A percentile compares a stretch with the other conserved stretches of the same genome.
Evolutionary conservation across 2,329 filamentous ascomycete species (phyloP).

Genomic region (Diaporthe batatas): DNA sequence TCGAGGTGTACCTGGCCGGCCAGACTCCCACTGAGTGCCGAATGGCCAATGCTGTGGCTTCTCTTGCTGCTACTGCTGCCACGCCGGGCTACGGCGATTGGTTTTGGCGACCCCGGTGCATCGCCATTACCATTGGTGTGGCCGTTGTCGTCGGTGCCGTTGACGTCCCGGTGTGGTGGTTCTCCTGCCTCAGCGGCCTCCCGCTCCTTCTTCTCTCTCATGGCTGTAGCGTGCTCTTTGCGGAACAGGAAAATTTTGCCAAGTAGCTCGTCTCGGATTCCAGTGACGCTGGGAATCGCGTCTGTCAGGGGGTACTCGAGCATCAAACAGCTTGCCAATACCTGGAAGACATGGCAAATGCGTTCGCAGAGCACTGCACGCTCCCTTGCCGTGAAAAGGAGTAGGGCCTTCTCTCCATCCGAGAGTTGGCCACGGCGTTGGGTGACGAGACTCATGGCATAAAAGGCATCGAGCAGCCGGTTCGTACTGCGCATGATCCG

Average conservation of each 20-base stretch:
- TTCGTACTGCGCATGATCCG: slow-evolving; percentile 84
- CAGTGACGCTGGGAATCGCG: slow-evolving; percentile 84
- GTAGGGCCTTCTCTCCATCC: slow-evolving; percentile 83
- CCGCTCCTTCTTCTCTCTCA: slow-evolving; percentile 56
- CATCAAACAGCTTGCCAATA: slow-evolving; percentile 93
- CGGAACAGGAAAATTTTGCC: slow-evolving; percentile 91
- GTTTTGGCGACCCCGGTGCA: not conserved
- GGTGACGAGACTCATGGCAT: slow-evolving; percentile 95
- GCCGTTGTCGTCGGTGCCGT: not conserved
- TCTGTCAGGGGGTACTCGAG: slow-evolving; percentile 94
- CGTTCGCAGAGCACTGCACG: slow-evolving; percentile 85
- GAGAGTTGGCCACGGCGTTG: slow-evolving; percentile 82
- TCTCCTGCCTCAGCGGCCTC: slow-evolving; percentile 44
- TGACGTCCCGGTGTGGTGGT: slow-evolving; percentile 5
- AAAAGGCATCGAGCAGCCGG: slow-evolving; percentile 91
- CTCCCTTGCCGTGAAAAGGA: slow-evolving; percentile 84
- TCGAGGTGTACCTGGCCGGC: slow-evolving; percentile 61
- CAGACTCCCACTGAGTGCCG: slow-evolving; percentile 45
- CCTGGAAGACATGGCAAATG: slow-evolving; percentile 88
- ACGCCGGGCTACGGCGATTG: not conserved
- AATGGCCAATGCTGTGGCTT: slow-evolving; percentile 44
- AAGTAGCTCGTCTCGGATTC: slow-evolving; percentile 84
- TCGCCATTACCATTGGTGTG: slow-evolving; percentile 11
- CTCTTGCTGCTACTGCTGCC: slow-evolving; percentile 35
- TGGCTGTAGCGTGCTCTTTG: slow-evolving; percentile 68